Conservation (phyloP, 805 yeast genomes). For the Geotrichum ghanense region DNA sequence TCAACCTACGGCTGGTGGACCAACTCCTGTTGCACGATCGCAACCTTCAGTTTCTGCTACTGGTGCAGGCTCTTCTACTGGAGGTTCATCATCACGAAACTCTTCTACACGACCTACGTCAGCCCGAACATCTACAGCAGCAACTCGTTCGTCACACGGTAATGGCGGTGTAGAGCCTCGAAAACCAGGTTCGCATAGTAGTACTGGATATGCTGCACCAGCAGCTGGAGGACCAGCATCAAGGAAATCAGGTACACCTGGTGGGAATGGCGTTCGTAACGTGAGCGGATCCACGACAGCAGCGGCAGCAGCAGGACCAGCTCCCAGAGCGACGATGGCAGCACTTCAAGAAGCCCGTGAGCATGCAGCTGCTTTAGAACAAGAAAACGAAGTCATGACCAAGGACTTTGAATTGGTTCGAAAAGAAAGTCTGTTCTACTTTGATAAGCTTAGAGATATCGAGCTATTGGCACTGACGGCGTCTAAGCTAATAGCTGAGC, state of each 20-base stretch:
- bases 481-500: constrained; percentile 37
- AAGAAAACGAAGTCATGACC: constrained; percentile 46
- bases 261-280: constrained; percentile 2
- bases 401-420: constrained; percentile 51
- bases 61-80: not conserved
- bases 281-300: constrained; percentile 6
- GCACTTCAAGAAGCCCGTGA: constrained; percentile 32
- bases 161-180: not conserved
- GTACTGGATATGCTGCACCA: constrained; percentile 1
- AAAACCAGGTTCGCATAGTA: constrained; percentile 1
- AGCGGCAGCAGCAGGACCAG: constrained; percentile 7
- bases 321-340: constrained; percentile 7
- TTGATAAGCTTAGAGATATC: constrained; percentile 77
- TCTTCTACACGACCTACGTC: constrained; percentile 5
- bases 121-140: constrained; percentile 6
- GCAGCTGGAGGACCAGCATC: constrained; percentile 4
- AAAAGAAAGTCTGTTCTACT: constrained; percentile 82
- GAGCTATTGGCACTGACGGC: constrained; percentile 67
- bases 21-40: not conserved
- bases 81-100: constrained; percentile 5
- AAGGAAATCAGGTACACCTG: not conserved
- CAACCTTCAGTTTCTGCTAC: constrained; percentile 3
- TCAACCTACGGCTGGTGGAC: constrained; percentile 1
- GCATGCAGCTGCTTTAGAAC: constrained; percentile 31
- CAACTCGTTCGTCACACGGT: constrained; percentile 3